Conservation (phyloP, 352 stramenopile genomes). For the Pythium phragmitis region DNA sequence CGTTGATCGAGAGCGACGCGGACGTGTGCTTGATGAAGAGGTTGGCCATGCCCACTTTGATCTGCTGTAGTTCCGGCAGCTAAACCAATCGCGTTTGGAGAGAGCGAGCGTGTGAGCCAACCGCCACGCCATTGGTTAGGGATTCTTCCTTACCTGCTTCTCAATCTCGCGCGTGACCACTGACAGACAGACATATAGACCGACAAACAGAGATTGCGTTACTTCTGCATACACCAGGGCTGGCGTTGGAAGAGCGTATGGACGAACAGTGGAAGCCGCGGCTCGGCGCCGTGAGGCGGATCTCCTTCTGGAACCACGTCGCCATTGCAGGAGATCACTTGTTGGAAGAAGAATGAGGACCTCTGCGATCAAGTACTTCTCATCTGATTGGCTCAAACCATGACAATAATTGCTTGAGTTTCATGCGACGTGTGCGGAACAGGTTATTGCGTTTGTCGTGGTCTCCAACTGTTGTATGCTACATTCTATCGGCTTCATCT, state of each 20-base stretch:
- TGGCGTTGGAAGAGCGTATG: neutral
- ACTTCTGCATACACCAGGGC: neutral
- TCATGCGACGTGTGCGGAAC: neutral
- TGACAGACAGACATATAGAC: constrained; percentile 15
- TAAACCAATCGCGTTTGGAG: constrained; percentile 2
- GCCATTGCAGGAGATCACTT: constrained; percentile 31
- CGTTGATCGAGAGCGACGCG: constrained; percentile 95
- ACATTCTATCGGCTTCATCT: neutral
- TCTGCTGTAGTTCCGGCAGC: constrained; percentile 65
- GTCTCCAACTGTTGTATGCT: neutral
- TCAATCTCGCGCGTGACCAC: constrained; percentile 83
- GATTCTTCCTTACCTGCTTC: constrained; percentile 52
- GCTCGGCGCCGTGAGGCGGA: constrained; percentile 71
- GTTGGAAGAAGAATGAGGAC: neutral
- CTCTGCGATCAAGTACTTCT: neutral
- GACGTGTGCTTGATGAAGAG: constrained; percentile 96
- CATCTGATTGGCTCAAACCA: constrained; percentile 15
- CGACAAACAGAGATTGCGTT: neutral
- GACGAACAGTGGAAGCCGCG: constrained; percentile 75
- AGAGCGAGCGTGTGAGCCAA: too few species aligned
- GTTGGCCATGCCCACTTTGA: constrained; percentile 94
- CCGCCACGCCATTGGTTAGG: too few species aligned
- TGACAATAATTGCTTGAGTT: neutral
- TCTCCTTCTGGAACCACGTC: constrained; percentile 88
- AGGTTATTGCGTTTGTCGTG: neutral